Conservation (phyloP, 2,329 filamentous ascomycete species). For the Talaromyces islandicus region DNA sequence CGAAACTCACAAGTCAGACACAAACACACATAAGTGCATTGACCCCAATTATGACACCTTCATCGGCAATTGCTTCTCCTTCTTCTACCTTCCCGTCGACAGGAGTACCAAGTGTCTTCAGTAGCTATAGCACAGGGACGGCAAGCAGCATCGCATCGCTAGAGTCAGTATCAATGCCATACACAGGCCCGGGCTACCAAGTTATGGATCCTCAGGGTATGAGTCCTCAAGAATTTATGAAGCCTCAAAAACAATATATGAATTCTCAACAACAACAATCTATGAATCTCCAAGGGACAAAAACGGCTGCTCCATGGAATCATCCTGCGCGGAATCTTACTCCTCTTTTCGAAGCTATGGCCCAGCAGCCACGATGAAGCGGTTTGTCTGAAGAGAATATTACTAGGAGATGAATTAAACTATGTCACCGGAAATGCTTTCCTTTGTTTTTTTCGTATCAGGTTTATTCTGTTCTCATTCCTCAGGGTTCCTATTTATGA, state of each 20-base stretch:
- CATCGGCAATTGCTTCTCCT: neutral
- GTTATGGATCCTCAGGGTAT: neutral
- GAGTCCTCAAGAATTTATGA: neutral
- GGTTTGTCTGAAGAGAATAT: neutral
- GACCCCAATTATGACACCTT: neutral
- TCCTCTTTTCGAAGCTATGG: conserved; percentile 3
- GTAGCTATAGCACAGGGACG: neutral
- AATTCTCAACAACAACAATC: neutral
- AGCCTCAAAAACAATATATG: neutral
- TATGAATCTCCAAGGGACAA: neutral
- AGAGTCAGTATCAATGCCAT: neutral
- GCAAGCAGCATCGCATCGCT: conserved; percentile 2
- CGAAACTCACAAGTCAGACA: neutral
- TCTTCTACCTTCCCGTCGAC: neutral
- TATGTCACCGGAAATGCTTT: neutral
- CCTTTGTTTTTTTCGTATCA: neutral
- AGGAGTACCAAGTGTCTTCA: neutral
- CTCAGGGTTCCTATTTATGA: neutral
- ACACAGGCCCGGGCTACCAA: neutral
- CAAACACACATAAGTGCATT: neutral
- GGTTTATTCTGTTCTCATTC: neutral
- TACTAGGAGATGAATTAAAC: neutral
- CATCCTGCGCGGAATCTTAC: conserved; percentile 1
- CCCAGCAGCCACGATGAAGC: conserved; percentile 1
- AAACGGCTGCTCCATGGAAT: neutral